Evolutionary conservation across 2,329 filamentous ascomycete species (phyloP).

Genomic region (Neofusicoccum cordaticola): DNA sequence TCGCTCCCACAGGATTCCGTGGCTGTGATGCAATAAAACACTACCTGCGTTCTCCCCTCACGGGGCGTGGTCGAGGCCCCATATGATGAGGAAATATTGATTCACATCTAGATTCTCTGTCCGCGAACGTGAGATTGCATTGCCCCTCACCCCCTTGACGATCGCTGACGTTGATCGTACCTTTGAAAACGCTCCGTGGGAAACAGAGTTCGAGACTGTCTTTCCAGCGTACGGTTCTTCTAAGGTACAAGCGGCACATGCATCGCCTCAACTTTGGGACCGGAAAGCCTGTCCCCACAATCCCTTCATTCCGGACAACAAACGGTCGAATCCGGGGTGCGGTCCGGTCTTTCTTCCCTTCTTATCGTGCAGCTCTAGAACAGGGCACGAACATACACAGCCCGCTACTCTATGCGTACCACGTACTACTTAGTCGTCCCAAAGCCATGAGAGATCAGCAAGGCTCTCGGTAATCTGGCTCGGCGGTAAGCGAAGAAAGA

Average conservation of each 20-base stretch:
- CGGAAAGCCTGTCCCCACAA: background rate
- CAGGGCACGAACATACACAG: too few relatives aligned
- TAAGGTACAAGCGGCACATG: background rate
- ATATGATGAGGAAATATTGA: background rate
- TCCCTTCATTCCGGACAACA: slow-evolving; percentile 5
- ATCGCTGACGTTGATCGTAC: background rate
- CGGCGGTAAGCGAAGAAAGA: background rate
- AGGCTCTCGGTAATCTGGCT: too few relatives aligned
- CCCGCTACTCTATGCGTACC: background rate
- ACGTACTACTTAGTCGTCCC: too few relatives aligned
- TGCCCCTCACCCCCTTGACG: background rate
- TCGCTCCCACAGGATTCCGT: background rate
- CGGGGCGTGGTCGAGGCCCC: background rate
- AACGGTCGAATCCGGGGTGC: background rate
- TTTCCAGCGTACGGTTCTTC: background rate
- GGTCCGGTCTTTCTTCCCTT: too few relatives aligned
- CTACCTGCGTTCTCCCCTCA: background rate
- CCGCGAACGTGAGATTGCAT: background rate
- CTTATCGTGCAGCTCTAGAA: too few relatives aligned
- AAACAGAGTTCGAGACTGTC: slow-evolving; percentile 3
- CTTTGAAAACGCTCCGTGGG: too few relatives aligned
- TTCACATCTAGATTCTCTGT: background rate
- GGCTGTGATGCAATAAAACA: background rate
- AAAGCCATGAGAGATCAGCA: too few relatives aligned
- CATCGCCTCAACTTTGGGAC: background rate